phyloP scores from a whole-genome alignment of 2,329 filamentous ascomycete genomes.

The Arthroderma uncinatum region DNA sequence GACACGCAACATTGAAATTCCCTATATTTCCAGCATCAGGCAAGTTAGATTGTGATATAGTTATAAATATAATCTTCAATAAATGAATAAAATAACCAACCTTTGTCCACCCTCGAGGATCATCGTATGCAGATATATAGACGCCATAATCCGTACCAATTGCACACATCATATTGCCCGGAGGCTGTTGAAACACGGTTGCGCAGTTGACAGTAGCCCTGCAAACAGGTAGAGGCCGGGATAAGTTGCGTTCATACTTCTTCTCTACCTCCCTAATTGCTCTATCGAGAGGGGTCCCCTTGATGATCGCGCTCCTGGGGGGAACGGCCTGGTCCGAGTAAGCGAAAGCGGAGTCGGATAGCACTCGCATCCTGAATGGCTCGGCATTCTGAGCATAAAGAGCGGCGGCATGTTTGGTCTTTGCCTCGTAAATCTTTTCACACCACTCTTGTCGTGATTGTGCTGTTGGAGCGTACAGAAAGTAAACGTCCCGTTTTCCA shows the following conservation, averaged over 20 bases:
- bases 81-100: slow-evolving; percentile 42
- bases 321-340: slow-evolving; percentile 39
- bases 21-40: slow-evolving; percentile 39
- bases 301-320: slow-evolving; percentile 64
- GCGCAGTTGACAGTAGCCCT: slow-evolving; percentile 84
- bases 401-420: slow-evolving; percentile 82
- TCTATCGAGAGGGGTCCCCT: slow-evolving; percentile 80
- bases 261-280: slow-evolving; percentile 82
- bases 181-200: slow-evolving; percentile 70
- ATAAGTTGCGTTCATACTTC: slow-evolving; percentile 51
- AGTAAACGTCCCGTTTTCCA: slow-evolving; percentile 76
- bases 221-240: slow-evolving; percentile 64
- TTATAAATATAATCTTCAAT: not conserved
- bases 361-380: slow-evolving; percentile 80
- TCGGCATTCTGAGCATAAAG: slow-evolving; percentile 88
- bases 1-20: slow-evolving; percentile 63
- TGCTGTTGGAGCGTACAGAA: slow-evolving; percentile 68
- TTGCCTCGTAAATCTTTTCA: slow-evolving; percentile 84
- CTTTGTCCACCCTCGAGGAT: slow-evolving; percentile 82
- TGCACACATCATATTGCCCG: slow-evolving; percentile 76
- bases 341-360: slow-evolving; percentile 78
- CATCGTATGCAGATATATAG: slow-evolving; percentile 75
- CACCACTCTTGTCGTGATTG: slow-evolving; percentile 80
- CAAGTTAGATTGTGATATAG: slow-evolving; percentile 16
- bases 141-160: slow-evolving; percentile 94